Conservation (phyloP, 192 early-diverging fungal genomes). For the Linderina pennispora region DNA sequence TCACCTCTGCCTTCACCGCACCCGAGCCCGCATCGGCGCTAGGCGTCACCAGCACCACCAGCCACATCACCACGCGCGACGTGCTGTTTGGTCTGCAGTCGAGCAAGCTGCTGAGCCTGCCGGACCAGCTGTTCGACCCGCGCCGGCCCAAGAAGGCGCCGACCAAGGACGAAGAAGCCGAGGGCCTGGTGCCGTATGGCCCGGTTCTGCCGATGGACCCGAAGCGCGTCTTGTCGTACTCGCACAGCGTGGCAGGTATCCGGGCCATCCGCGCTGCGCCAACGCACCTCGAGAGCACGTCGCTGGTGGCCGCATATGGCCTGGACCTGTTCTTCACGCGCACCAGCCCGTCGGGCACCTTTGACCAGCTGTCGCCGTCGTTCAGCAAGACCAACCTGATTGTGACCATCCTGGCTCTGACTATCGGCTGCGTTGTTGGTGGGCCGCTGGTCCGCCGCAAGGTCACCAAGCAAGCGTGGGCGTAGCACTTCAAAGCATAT, state of each 20-base stretch:
- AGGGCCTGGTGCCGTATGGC: slow-evolving; percentile 72
- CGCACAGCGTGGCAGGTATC: slow-evolving; percentile 58
- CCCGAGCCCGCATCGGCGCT: slow-evolving; percentile 70
- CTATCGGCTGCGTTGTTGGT: slow-evolving; percentile 65
- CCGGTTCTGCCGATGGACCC: slow-evolving; percentile 68
- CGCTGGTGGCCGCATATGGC: slow-evolving; percentile 82
- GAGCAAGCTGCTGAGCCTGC: slow-evolving; percentile 33
- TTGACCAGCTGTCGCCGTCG: slow-evolving; percentile 89
- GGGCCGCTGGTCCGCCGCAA: slow-evolving; percentile 66
- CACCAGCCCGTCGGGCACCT: slow-evolving; percentile 77
- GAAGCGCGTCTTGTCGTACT: slow-evolving; percentile 71
- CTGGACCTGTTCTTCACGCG: slow-evolving; percentile 87
- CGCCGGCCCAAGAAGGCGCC: slow-evolving; percentile 63
- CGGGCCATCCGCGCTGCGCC: slow-evolving; percentile 63
- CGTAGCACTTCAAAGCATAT: slow-evolving; percentile 28
- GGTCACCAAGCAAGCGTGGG: slow-evolving; percentile 50
- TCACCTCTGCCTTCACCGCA: slow-evolving; percentile 68
- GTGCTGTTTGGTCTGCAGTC: slow-evolving; percentile 56
- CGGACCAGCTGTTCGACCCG: slow-evolving; percentile 69
- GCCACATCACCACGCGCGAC: slow-evolving; percentile 83
- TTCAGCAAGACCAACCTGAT: slow-evolving; percentile 86
- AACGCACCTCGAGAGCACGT: slow-evolving; percentile 88
- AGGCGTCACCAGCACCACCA: slow-evolving; percentile 76
- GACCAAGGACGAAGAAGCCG: slow-evolving; percentile 82
- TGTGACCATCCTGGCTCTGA: slow-evolving; percentile 73